Evolutionary conservation across 768 basidiomycete species (phyloP).

Genomic region (Kwoniella dendrophila): DNA sequence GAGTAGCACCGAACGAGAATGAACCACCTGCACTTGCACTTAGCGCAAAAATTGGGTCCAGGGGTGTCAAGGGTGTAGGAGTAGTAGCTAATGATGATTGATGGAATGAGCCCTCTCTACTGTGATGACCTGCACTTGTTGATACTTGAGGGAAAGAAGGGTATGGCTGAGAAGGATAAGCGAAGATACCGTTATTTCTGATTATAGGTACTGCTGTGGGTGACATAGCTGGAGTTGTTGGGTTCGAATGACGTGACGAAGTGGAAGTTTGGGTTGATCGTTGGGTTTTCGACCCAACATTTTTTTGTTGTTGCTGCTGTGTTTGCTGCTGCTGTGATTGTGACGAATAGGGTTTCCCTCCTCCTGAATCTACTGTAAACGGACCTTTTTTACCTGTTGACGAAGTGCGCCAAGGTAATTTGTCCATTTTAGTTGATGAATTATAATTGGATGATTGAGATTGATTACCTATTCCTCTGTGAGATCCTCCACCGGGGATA

Average conservation of each 20-base stretch:
- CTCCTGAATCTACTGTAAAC: slow-evolving; percentile 53
- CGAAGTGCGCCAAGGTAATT: slow-evolving; percentile 41
- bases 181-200: slow-evolving; percentile 4
- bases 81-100: slow-evolving; percentile 38
- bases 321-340: neutral
- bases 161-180: slow-evolving; percentile 30
- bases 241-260: slow-evolving; percentile 33
- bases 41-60: slow-evolving; percentile 16
- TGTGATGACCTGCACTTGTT: slow-evolving; percentile 15
- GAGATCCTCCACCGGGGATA: neutral
- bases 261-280: slow-evolving; percentile 21
- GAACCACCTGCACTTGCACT: slow-evolving; percentile 17
- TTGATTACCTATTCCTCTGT: neutral
- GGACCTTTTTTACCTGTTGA: slow-evolving; percentile 49
- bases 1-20: slow-evolving; percentile 24
- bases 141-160: slow-evolving; percentile 22
- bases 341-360: slow-evolving; percentile 27
- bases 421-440: slow-evolving; percentile 41
- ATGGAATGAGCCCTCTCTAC: slow-evolving; percentile 31
- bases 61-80: slow-evolving; percentile 36
- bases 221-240: slow-evolving; percentile 35
- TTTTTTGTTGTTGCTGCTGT: slow-evolving; percentile 15
- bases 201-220: slow-evolving; percentile 23
- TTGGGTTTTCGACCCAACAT: slow-evolving; percentile 7
- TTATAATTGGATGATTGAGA: neutral